Percentiles rank a stretch among this genome's conserved stretches.
These are phyloP conservation scores for Penicillium mononematosum DNA, from an alignment of 495 filamentous ascomycete genomes.

Conservation along the genomic window DNA sequence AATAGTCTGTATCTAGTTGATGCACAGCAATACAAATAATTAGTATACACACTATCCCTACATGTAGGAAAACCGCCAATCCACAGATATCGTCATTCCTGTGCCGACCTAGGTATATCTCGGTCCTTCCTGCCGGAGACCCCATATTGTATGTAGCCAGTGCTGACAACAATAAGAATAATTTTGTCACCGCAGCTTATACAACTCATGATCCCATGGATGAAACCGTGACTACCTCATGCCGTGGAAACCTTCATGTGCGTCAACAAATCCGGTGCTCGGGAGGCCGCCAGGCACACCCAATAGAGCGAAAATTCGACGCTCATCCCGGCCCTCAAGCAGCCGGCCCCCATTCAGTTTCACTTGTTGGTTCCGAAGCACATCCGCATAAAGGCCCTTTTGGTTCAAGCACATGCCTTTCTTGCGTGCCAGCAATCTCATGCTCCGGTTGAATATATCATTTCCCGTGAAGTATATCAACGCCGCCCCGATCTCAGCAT, in stretches of 20 bases:
- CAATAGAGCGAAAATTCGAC: conserved; percentile 79
- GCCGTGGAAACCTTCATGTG: not conserved
- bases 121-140: not conserved
- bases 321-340: conserved; percentile 76
- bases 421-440: conserved; percentile 77
- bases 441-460: conserved; percentile 92
- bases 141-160: not conserved
- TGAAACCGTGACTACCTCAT: not conserved
- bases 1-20: not conserved
- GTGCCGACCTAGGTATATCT: not conserved
- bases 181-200: not conserved
- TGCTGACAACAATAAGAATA: not conserved
- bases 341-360: conserved; percentile 73
- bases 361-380: conserved; percentile 57
- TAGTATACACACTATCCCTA: not conserved
- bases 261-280: conserved; percentile 72
- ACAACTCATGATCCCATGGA: not conserved
- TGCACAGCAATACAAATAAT: not conserved
- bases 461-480: conserved; percentile 96
- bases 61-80: not conserved
- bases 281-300: conserved; percentile 84
- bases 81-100: not conserved
- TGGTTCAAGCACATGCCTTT: conserved; percentile 89
- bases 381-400: conserved; percentile 73
- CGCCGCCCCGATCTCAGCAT: conserved; percentile 79